Evolutionary conservation across 75 land plant species (phyloP).

Genomic region (Gnetum montanum): DNA sequence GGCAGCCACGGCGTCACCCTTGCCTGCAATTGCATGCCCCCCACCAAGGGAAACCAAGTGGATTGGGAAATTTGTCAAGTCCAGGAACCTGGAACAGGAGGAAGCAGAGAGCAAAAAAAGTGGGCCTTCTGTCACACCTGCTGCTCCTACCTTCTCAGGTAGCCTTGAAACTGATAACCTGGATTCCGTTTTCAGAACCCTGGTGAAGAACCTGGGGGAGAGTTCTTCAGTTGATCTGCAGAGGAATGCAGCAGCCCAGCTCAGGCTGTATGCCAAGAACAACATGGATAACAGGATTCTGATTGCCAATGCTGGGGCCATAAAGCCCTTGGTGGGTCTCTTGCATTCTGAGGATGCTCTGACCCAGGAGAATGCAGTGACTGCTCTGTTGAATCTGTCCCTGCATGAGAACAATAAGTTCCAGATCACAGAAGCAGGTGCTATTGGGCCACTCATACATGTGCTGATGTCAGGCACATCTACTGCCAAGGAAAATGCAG

Average conservation of each 20-base stretch:
- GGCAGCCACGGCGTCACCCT: background rate
- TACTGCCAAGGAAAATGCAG: conserved; percentile 74
- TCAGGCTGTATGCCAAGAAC: conserved; percentile 63
- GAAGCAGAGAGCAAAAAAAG: background rate
- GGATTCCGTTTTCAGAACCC: background rate
- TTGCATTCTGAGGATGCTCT: conserved; percentile 38
- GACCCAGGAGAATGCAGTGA: conserved; percentile 67
- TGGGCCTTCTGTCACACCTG: background rate
- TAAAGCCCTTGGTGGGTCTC: conserved; percentile 40
- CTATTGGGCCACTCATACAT: conserved; percentile 51
- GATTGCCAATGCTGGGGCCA: conserved; percentile 61
- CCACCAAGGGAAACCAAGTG: conserved; percentile 6
- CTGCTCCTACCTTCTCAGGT: background rate
- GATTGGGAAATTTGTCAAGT: conserved; percentile 7
- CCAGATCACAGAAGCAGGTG: conserved; percentile 51
- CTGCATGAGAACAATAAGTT: conserved; percentile 46
- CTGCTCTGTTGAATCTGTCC: conserved; percentile 79
- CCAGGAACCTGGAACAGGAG: background rate
- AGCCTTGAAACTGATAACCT: background rate
- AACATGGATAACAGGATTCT: conserved; percentile 45
- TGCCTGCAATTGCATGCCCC: background rate
- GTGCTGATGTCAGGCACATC: conserved; percentile 62
- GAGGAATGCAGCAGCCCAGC: conserved; percentile 48
- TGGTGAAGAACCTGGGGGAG: conserved; percentile 21
- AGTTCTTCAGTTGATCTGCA: conserved; percentile 22